Conservation (phyloP, 345 rosid genomes). For the Mercurialis annua region DNA sequence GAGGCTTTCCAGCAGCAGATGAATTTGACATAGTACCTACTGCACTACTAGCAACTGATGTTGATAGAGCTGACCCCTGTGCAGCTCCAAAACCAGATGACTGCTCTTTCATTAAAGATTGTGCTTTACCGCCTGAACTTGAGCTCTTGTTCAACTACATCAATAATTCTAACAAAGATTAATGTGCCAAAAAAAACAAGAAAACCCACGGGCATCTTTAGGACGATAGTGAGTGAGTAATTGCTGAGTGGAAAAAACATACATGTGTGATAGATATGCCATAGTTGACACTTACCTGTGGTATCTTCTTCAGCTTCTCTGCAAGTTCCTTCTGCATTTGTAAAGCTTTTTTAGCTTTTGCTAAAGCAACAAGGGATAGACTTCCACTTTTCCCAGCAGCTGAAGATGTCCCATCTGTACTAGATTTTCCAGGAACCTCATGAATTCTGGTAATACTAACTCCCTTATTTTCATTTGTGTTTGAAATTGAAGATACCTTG, state of each 20-base stretch:
- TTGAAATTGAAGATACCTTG: constrained; percentile 96
- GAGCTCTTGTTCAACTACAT: constrained; percentile 53
- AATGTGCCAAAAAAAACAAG: neutral
- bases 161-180: constrained; percentile 21
- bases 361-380: constrained; percentile 79
- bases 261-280: neutral
- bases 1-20: constrained; percentile 34
- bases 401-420: constrained; percentile 95
- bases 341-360: constrained; percentile 84
- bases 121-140: constrained; percentile 38
- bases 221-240: neutral
- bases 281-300: constrained; percentile 41
- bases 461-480: constrained; percentile 98
- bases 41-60: constrained; percentile 25
- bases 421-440: constrained; percentile 99
- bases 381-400: constrained; percentile 72
- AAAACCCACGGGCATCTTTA: neutral
- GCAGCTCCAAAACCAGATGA: constrained; percentile 18
- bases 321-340: constrained; percentile 65
- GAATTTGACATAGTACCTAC: constrained; percentile 31
- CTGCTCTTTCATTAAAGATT: constrained; percentile 6
- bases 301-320: constrained; percentile 64
- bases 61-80: constrained; percentile 28
- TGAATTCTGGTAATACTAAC: constrained; percentile 97
- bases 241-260: neutral